phyloP scores from a whole-genome alignment of 257 asterid genomes.

The Gentiana dahurica region DNA sequence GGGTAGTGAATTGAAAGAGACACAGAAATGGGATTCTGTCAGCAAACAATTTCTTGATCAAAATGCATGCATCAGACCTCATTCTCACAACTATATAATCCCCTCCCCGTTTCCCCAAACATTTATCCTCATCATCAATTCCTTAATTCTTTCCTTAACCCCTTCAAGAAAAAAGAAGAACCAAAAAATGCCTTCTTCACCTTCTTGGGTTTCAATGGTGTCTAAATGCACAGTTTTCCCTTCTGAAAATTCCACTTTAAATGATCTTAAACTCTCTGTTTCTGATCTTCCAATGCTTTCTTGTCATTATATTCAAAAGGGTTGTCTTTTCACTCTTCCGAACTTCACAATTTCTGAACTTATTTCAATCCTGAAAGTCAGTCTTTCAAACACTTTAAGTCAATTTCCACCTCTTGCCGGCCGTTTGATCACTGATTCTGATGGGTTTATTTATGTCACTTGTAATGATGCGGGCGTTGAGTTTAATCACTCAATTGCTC shows the following conservation, averaged over 20 bases:
- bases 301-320: slow-evolving; percentile 69
- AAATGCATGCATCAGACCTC: too few relatives aligned
- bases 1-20: too few relatives aligned
- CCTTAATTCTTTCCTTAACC: too few relatives aligned
- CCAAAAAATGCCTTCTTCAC: too few relatives aligned
- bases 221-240: slow-evolving; percentile 36
- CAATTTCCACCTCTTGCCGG: slow-evolving; percentile 75
- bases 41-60: too few relatives aligned
- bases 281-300: slow-evolving; percentile 80
- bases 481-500: slow-evolving; percentile 32
- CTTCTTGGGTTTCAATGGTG: slow-evolving; percentile 5
- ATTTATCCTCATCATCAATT: too few relatives aligned
- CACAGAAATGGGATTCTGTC: too few relatives aligned
- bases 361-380: slow-evolving; percentile 17
- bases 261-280: slow-evolving; percentile 51
- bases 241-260: slow-evolving; percentile 20
- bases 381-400: slow-evolving; percentile 35
- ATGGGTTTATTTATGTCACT: slow-evolving; percentile 41
- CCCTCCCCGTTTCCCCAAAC: too few relatives aligned
- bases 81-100: too few relatives aligned
- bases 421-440: slow-evolving; percentile 36
- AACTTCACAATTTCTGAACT: slow-evolving; percentile 25
- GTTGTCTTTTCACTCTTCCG: slow-evolving; percentile 36
- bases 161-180: too few relatives aligned
- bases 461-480: slow-evolving; percentile 58